These are phyloP conservation scores for Pontederia crassipes DNA, from an alignment of 176 grass and related monocot species.

Conservation along the genomic window DNA sequence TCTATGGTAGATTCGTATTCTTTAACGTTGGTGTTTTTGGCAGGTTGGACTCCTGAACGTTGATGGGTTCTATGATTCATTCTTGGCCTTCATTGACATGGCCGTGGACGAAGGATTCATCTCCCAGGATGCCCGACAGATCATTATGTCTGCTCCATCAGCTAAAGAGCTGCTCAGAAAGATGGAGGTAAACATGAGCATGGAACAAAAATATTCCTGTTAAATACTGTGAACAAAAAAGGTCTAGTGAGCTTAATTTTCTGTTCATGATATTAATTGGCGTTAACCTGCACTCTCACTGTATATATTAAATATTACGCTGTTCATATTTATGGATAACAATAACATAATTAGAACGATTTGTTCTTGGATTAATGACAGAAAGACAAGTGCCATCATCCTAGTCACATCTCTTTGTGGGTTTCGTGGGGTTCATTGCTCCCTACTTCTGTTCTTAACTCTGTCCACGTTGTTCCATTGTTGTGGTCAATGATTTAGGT, in stretches of 20 bases:
- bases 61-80: slow-evolving; percentile 76
- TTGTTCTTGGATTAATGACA: too few relatives aligned
- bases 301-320: too few relatives aligned
- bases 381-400: too few relatives aligned
- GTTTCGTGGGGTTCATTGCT: background rate
- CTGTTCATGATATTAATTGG: background rate
- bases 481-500: too few relatives aligned
- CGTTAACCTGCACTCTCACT: too few relatives aligned
- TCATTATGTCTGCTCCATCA: slow-evolving; percentile 66
- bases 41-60: slow-evolving; percentile 91
- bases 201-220: background rate
- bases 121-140: slow-evolving; percentile 41
- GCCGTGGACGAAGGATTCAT: slow-evolving; percentile 83
- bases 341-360: too few relatives aligned
- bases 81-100: slow-evolving; percentile 82
- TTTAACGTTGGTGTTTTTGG: slow-evolving; percentile 4
- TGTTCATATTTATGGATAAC: too few relatives aligned
- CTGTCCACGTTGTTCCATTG: background rate
- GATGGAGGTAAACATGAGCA: slow-evolving; percentile 44
- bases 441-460: background rate
- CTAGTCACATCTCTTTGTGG: background rate
- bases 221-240: background rate
- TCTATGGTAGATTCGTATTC: too few relatives aligned
- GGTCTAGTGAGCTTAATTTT: background rate
- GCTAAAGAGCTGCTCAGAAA: slow-evolving; percentile 68